phyloP scores from a whole-genome alignment of 768 basidiomycete genomes.

The Termitomyces sp. region DNA sequence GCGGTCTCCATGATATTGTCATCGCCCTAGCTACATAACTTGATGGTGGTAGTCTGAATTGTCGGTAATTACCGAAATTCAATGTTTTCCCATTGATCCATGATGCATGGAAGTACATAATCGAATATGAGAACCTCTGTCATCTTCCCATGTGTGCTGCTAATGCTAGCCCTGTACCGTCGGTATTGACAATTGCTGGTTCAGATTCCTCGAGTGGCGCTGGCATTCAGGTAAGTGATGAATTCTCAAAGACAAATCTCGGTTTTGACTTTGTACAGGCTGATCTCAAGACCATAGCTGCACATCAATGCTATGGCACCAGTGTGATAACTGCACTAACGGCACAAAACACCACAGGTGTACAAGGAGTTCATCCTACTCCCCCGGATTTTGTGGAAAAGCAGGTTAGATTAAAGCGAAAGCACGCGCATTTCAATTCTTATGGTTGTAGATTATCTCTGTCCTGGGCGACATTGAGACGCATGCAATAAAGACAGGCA shows the following conservation, averaged over 20 bases:
- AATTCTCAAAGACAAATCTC: neutral
- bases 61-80: neutral
- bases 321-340: conserved; percentile 83
- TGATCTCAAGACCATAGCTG: conserved; percentile 81
- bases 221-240: conserved; percentile 71
- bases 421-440: neutral
- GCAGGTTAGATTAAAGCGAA: conserved; percentile 46
- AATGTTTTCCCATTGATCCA: neutral
- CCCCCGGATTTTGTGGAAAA: conserved; percentile 67
- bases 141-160: neutral
- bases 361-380: conserved; percentile 64
- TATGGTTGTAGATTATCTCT: conserved; percentile 50
- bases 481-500: conserved; percentile 81
- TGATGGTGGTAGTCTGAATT: too few species aligned
- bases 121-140: neutral
- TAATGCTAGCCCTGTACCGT: neutral
- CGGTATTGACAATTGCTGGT: conserved; percentile 70
- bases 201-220: conserved; percentile 84
- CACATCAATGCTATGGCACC: conserved; percentile 72
- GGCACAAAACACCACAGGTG: conserved; percentile 85
- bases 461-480: conserved; percentile 70
- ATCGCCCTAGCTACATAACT: neutral
- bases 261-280: conserved; percentile 40
- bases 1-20: neutral
- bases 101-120: neutral